Conservation (phyloP, 768 basidiomycete species). For the Lentinus brumalis region DNA sequence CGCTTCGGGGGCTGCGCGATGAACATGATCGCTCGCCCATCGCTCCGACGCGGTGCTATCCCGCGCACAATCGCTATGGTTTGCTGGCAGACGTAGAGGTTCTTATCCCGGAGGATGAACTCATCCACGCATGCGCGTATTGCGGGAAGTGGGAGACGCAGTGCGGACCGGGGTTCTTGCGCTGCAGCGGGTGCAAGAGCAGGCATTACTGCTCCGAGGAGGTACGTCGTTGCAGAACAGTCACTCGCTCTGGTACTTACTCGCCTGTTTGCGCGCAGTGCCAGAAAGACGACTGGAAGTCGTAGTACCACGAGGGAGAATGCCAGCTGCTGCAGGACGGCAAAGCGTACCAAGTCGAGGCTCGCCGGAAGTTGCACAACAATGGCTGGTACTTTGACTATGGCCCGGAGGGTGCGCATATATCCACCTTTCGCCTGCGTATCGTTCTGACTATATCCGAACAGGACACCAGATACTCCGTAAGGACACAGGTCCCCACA, state of each 20-base stretch:
- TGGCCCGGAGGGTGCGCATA: not conserved
- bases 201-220: slow-evolving; percentile 12
- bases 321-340: slow-evolving; percentile 2
- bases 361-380: slow-evolving; percentile 1
- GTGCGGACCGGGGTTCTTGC: slow-evolving; percentile 1
- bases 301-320: slow-evolving; percentile 1
- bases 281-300: slow-evolving; percentile 7
- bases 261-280: not conserved
- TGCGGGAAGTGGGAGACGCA: slow-evolving; percentile 10
- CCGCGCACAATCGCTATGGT: not conserved
- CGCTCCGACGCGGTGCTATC: not conserved
- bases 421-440: not conserved
- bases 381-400: slow-evolving; percentile 15
- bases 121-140: slow-evolving; percentile 5
- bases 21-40: not conserved
- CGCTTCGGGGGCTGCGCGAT: not conserved
- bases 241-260: too few species aligned
- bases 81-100: not conserved
- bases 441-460: not conserved
- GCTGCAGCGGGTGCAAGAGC: slow-evolving; percentile 3
- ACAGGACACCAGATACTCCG: not conserved
- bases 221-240: not conserved
- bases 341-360: not conserved
- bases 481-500: not conserved
- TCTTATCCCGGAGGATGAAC: not conserved